Evolutionary conservation across 177 flowering plant species (phyloP).

Genomic region (Tripterygium wilfordii): DNA sequence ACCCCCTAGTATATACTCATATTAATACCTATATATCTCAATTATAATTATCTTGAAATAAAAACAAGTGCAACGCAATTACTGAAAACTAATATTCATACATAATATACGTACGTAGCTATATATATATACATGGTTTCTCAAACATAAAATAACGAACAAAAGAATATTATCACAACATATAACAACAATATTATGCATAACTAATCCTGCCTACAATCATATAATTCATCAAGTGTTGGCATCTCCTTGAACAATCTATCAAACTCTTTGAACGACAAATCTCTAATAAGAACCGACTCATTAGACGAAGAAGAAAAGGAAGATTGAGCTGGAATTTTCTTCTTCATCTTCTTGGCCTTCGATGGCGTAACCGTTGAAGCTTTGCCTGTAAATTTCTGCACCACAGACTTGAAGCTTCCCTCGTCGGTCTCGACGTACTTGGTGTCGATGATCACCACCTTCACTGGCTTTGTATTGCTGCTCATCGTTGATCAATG

Average conservation of each 20-base stretch:
- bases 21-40: no score
- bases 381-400: conserved; percentile 49
- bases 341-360: neutral
- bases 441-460: conserved; percentile 35
- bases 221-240: neutral
- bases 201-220: neutral
- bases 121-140: no score
- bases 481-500: no score
- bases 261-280: conserved; percentile 4
- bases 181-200: no score
- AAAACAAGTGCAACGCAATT: no score
- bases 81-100: no score
- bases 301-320: neutral
- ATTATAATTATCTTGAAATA: no score
- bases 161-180: no score
- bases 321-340: neutral
- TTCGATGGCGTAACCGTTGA: conserved; percentile 5
- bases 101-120: no score
- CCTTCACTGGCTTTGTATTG: conserved; percentile 24
- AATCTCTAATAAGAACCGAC: neutral
- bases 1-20: no score
- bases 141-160: no score
- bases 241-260: conserved; percentile 10
- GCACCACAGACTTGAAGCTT: conserved; percentile 59
- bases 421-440: conserved; percentile 32